Base-by-base conservation (phyloP, 306 rosid species). In the Hylodesmum podocarpum region DNA sequence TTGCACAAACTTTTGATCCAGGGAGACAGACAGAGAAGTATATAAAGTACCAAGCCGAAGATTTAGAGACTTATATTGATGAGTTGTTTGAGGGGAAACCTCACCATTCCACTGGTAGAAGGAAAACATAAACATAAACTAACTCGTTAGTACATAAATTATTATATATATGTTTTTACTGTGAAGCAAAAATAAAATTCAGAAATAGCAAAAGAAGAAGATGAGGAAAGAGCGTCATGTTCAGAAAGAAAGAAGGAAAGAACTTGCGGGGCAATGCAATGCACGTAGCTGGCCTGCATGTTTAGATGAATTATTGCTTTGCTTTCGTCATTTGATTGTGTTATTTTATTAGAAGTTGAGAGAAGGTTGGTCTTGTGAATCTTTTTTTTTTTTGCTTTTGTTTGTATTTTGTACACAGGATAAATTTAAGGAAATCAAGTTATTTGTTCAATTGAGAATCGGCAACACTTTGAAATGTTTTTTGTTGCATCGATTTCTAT, bases 1-100 rank as follows among this genome's bases (percentile, higher is more conserved):
- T 88, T 13, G 76, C 87, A 16, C 98, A 92, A 69, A 34, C 46
- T 49, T 88, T 95, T 58, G 90, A 90, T 50, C 53, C 88, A 0
- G 93, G 97, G 33, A 90, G 91, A 78, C 96, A 92, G 28, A 33
- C 91, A 0, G 97, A 92, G 83, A 95, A 92, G 84, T 95, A 92
- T 43, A 83, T 95, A 25, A 95, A 92, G 82, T 92, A 69, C 19
- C 98, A 95, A 31, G 84, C 97, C 12, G 98, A 95, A 6, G 98
- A 92, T 69, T 76, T 95, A 73, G 97, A 95, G 81, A 81, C 55
- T 36, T 73, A 82, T 44, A 87, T 95, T 19, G 97, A 95, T 4
- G 91, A 95, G 3, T 82, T 95, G 73, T 95, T 95, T 75, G 97
- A 92, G 21, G 97, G 97, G 37, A 88, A 89, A 31, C 78, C 89